Evolutionary conservation across 768 basidiomycete species (phyloP), one percentile per base, ranked within the genome.

Genomic region (Melanogaster broomeanus): DNA sequence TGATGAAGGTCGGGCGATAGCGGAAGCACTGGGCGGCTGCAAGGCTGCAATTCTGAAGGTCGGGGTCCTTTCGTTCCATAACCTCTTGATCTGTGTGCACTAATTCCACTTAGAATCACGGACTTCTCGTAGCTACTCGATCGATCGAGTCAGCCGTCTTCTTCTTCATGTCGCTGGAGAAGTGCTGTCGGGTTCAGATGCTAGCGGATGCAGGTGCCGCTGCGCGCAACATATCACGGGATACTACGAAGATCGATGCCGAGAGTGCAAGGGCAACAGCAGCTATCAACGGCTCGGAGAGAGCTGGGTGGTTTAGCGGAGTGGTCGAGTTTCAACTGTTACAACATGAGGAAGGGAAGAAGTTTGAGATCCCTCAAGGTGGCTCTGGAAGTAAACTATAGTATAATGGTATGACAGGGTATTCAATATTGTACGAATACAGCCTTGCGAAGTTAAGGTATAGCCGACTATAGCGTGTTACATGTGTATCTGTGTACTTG

Each of bases 301-400:
- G 11, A 9, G 70, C 61, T 15, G 75, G 74, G 8, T 74, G 70
- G 73, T 74, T 75, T 61, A 67, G 66, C 49, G 74, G 68, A 11
- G 53, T 62, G 33, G 62, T 68, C 33, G 72, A 75, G 56, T 74
- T 74, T 56, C 62, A 69, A 48, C 53, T 72, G 16, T 55, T 75
- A 31, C 73, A 74, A 53, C 59, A 60, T 3, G 61, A 64, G 35
- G 73, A 74, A 51, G 71, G 73, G 2, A 61, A 57, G 24, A 50
- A 21, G 31, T 61, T 57, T 34, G 13, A 10, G n/a, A n/a, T n/a
- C n/a, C n/a, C n/a, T n/a, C n/a, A n/a, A 7, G 27, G 42, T 18
- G 21, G 27, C 10, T 18, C n/a, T 15, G 18, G 18, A 15, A n/a
- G 10, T 6, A 12, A n/a, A n/a, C n/a, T 22, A 16, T 6, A n/a